Evolutionary conservation across 352 stramenopile genomes (phyloP).

Genomic region (Phytophthora boehmeriae): DNA sequence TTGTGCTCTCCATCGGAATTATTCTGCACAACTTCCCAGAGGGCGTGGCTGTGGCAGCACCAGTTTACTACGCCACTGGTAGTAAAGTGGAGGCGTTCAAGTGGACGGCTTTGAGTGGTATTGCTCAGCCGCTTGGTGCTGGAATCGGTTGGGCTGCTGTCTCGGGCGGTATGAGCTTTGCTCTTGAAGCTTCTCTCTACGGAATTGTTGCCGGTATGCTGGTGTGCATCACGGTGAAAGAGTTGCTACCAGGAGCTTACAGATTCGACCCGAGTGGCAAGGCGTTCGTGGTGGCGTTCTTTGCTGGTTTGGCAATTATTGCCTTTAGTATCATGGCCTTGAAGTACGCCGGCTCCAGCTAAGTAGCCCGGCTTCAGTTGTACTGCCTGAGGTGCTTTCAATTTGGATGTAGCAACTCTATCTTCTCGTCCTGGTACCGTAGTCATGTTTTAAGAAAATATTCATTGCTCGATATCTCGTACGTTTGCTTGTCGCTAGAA

Average conservation of each 20-base stretch:
- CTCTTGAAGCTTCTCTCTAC: conserved; percentile 91
- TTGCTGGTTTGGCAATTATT: conserved; percentile 90
- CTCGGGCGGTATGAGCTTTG: conserved; percentile 57
- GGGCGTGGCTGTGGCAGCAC: conserved; percentile 94
- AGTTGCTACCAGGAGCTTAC: conserved; percentile 92
- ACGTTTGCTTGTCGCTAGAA: no score
- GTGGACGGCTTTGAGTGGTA: conserved; percentile 89
- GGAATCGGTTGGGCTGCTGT: conserved; percentile 68
- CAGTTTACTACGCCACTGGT: conserved; percentile 97
- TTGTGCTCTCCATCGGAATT: conserved; percentile 94
- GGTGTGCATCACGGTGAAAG: conserved; percentile 91
- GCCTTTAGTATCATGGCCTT: conserved; percentile 90
- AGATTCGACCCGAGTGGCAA: conserved; percentile 89
- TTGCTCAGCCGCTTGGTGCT: conserved; percentile 93
- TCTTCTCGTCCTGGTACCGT: conserved; percentile 35
- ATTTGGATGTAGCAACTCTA: no score
- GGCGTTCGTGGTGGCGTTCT: conserved; percentile 86
- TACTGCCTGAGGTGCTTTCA: background rate
- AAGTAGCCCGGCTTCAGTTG: conserved; percentile 10
- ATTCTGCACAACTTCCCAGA: conserved; percentile 98
- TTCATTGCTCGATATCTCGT: no score
- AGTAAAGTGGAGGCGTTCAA: conserved; percentile 92
- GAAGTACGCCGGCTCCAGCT: conserved; percentile 66
- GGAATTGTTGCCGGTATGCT: conserved; percentile 93
- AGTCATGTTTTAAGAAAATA: no score